phyloP scores from a whole-genome alignment of 192 early-diverging fungal species.

The Funneliformis geosporum region DNA sequence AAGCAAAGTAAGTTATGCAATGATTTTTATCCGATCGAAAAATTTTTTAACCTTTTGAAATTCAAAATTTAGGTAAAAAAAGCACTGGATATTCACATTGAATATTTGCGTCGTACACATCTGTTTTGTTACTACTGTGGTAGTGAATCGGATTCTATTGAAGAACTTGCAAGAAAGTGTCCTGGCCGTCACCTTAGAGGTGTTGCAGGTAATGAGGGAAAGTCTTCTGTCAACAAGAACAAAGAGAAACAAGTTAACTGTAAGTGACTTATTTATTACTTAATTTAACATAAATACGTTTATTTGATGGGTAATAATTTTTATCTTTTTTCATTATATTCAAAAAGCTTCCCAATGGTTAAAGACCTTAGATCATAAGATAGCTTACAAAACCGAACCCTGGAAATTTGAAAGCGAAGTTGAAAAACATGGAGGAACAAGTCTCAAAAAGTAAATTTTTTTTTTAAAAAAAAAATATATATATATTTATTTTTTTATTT shows the following conservation, averaged over 20 bases:
- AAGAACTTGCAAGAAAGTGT: slow-evolving; percentile 85
- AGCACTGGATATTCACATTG: slow-evolving; percentile 77
- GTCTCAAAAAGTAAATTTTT: slow-evolving; percentile 46
- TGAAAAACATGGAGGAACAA: slow-evolving; percentile 54
- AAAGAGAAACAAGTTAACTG: slow-evolving; percentile 25
- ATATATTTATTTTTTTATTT: background rate
- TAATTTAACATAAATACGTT: background rate
- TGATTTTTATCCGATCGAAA: slow-evolving; percentile 25
- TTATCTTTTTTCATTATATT: background rate
- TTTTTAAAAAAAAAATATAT: background rate
- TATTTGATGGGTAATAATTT: background rate
- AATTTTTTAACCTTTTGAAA: background rate
- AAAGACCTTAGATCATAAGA: slow-evolving; percentile 58
- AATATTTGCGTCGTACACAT: slow-evolving; percentile 88
- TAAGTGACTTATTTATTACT: slow-evolving; percentile 8
- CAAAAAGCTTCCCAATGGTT: slow-evolving; percentile 51
- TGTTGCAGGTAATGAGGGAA: slow-evolving; percentile 22
- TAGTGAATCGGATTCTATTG: slow-evolving; percentile 73
- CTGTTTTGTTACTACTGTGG: slow-evolving; percentile 96
- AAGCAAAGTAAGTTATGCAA: slow-evolving; percentile 35
- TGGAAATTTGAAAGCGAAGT: slow-evolving; percentile 45
- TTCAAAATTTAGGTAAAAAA: slow-evolving; percentile 20
- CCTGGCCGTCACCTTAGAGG: slow-evolving; percentile 57
- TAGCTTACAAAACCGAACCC: slow-evolving; percentile 47
- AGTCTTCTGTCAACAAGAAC: slow-evolving; percentile 5